phyloP scores from a whole-genome alignment of 768 basidiomycete genomes.

The Boletus edulis region DNA sequence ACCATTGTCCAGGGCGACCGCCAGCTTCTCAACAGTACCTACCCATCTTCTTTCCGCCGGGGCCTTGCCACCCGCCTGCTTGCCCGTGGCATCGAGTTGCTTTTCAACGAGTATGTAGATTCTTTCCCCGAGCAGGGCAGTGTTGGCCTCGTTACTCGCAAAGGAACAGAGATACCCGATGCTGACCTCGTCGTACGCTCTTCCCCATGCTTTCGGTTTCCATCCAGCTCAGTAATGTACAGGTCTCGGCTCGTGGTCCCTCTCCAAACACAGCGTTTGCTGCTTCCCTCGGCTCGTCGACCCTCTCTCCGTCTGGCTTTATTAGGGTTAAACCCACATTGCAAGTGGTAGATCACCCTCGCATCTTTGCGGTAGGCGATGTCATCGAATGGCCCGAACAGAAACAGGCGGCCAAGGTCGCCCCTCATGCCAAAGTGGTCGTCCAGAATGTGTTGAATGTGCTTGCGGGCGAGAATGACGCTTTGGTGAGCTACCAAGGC shows the following conservation, averaged over 20 bases:
- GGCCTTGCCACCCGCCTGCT: conserved; percentile 41
- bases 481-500: conserved; percentile 45
- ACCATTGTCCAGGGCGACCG: conserved; percentile 59
- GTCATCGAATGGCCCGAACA: conserved; percentile 62
- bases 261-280: conserved; percentile 57
- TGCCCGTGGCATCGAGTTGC: conserved; percentile 46
- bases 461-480: conserved; percentile 35
- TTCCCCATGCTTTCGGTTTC: background rate
- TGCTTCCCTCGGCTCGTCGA: conserved; percentile 38
- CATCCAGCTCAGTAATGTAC: background rate
- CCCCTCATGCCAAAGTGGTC: conserved; percentile 43
- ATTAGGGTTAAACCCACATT: conserved; percentile 58
- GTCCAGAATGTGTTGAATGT: conserved; percentile 48
- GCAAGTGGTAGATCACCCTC: conserved; percentile 48
- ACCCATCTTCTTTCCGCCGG: conserved; percentile 53
- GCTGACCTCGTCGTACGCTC: conserved; percentile 59
- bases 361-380: conserved; percentile 67
- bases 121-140: conserved; percentile 37
- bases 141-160: conserved; percentile 45
- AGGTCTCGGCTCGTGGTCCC: conserved; percentile 31
- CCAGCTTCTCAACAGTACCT: conserved; percentile 54
- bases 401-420: conserved; percentile 53
- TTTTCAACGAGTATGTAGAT: conserved; percentile 54
- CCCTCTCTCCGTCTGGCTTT: conserved; percentile 36
- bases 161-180: conserved; percentile 43